Evolutionary conservation across 78 protist genomes (phyloP).

Genomic region (Cavenderia fasciculata): DNA sequence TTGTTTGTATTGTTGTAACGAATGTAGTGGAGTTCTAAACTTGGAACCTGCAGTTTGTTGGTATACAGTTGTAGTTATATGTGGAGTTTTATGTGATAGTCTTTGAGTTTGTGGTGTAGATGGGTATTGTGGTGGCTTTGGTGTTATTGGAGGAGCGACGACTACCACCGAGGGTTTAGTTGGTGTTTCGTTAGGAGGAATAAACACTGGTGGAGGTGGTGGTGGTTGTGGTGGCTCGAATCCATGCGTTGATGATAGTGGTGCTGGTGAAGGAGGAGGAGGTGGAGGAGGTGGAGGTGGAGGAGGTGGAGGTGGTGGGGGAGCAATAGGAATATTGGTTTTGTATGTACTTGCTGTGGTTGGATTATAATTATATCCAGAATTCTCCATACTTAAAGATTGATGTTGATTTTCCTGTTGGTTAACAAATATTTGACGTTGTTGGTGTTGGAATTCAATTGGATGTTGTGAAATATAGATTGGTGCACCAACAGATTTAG

Average conservation of each 20-base stretch:
- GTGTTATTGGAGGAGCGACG: no score
- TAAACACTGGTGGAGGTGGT: not conserved
- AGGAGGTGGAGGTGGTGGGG: slow-evolving; percentile 3
- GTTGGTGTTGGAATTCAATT: not conserved
- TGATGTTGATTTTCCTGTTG: not conserved
- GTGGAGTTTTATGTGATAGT: not conserved
- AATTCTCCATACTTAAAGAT: no score
- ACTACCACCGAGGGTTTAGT: no score
- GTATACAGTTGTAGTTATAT: not conserved
- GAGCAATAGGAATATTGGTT: not conserved
- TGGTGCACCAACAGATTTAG: not conserved
- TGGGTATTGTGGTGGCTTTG: no score
- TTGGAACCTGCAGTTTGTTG: not conserved
- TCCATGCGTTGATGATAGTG: not conserved
- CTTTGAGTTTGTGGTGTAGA: no score
- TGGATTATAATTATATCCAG: not conserved
- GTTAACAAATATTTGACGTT: not conserved
- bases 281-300: slow-evolving; percentile 5
- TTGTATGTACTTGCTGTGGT: not conserved
- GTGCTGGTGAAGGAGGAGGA: not conserved
- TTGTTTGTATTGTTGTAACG: no score
- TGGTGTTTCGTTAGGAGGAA: no score
- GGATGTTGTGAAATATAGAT: not conserved
- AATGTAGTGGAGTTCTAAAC: not conserved
- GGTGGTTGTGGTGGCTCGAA: not conserved